Evolutionary conservation across 2,329 filamentous ascomycete species (phyloP).

Genomic region (Tolypocladium tundrense): DNA sequence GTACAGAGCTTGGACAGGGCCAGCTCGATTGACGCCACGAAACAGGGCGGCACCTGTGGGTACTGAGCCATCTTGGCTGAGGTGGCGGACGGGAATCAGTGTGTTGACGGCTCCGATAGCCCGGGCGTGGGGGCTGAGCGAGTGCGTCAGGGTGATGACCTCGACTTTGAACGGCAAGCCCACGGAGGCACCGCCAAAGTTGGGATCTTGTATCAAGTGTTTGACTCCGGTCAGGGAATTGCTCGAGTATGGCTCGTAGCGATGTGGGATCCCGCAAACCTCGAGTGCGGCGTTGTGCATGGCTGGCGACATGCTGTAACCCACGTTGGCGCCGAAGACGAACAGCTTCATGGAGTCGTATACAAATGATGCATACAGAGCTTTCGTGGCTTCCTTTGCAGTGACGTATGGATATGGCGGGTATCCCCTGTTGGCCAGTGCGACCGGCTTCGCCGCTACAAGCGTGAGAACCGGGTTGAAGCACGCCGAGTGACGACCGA

Average conservation of each 20-base stretch:
- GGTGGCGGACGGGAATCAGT: slow-evolving; percentile 56
- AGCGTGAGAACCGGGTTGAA: slow-evolving; percentile 55
- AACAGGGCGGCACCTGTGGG: slow-evolving; percentile 43
- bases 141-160: slow-evolving; percentile 57
- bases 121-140: slow-evolving; percentile 60
- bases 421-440: slow-evolving; percentile 11
- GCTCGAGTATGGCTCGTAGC: slow-evolving; percentile 55
- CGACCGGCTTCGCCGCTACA: slow-evolving; percentile 36
- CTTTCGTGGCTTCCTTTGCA: slow-evolving; percentile 50
- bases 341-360: slow-evolving; percentile 62
- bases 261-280: slow-evolving; percentile 58
- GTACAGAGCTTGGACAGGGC: slow-evolving; percentile 58
- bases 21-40: slow-evolving; percentile 47
- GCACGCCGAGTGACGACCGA: slow-evolving; percentile 54
- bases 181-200: slow-evolving; percentile 63
- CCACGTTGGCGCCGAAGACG: slow-evolving; percentile 62
- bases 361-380: slow-evolving; percentile 56
- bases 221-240: slow-evolving; percentile 52
- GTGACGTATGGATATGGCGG: slow-evolving; percentile 34
- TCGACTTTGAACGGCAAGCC: slow-evolving; percentile 68
- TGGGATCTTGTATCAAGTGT: slow-evolving; percentile 51
- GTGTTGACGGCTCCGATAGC: slow-evolving; percentile 72
- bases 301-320: slow-evolving; percentile 63
- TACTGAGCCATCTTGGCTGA: slow-evolving; percentile 45
- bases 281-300: slow-evolving; percentile 67